Evolutionary conservation across 2,329 filamentous ascomycete genomes (phyloP).

Genomic region (Talaromyces sp.): DNA sequence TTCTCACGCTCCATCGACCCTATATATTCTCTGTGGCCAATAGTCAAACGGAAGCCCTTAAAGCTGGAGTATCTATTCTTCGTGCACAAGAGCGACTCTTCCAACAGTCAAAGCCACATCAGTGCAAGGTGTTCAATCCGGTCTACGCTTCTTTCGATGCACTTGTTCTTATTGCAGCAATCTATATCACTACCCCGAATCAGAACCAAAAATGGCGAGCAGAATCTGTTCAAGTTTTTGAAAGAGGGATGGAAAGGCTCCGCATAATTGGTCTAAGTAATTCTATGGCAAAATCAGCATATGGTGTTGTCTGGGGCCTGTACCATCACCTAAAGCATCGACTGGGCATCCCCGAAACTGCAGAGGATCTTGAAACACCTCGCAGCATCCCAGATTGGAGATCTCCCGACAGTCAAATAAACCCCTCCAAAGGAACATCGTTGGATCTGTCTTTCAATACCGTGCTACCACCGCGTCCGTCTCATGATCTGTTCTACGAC

Average conservation of each 20-base stretch:
- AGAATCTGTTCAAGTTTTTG: slow-evolving; percentile 9
- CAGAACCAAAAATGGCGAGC: neutral
- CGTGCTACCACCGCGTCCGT: slow-evolving; percentile 12
- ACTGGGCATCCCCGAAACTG: neutral
- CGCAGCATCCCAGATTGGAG: neutral
- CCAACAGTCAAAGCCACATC: slow-evolving; percentile 9
- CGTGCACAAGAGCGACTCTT: slow-evolving; percentile 15
- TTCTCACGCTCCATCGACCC: slow-evolving; percentile 16
- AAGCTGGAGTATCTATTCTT: slow-evolving; percentile 14
- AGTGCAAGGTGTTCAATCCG: slow-evolving; percentile 15
- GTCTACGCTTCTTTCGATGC: slow-evolving; percentile 19
- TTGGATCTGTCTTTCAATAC: slow-evolving; percentile 2
- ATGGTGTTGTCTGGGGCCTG: slow-evolving; percentile 12
- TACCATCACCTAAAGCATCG: slow-evolving; percentile 11
- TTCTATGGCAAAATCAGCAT: slow-evolving; percentile 15
- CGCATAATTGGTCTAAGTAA: slow-evolving; percentile 12
- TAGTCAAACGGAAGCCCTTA: slow-evolving; percentile 14
- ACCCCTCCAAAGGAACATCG: neutral
- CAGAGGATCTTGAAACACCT: neutral
- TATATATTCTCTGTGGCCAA: slow-evolving; percentile 15
- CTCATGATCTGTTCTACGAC: slow-evolving; percentile 14
- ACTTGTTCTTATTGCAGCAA: slow-evolving; percentile 14
- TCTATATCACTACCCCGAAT: slow-evolving; percentile 11
- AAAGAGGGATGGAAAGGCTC: slow-evolving; percentile 11
- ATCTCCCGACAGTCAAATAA: neutral